These are phyloP conservation scores for Euphorbia celastroides DNA, from an alignment of 441 rosid genomes.

Conservation along the genomic window DNA sequence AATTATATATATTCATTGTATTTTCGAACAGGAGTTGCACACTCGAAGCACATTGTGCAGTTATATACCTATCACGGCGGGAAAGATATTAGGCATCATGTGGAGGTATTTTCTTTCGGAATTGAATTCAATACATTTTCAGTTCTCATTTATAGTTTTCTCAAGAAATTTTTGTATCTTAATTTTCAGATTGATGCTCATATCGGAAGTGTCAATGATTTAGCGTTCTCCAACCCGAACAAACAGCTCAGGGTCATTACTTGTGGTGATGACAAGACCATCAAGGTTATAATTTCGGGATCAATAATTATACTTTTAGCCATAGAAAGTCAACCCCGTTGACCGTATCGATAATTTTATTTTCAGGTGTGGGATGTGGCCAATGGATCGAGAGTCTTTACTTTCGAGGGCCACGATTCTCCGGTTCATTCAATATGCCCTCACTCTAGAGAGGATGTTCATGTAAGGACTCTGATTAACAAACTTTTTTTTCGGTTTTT, in stretches of 20 bases:
- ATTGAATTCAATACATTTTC: constrained; percentile 4
- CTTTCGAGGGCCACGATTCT: constrained; percentile 55
- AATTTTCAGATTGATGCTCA: constrained; percentile 49
- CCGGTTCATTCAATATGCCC: constrained; percentile 58
- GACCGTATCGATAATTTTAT: neutral
- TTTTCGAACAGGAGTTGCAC: constrained; percentile 68
- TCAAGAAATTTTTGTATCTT: neutral
- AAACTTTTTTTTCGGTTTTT: neutral
- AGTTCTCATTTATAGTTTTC: neutral
- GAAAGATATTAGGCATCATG: constrained; percentile 54
- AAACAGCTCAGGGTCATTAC: constrained; percentile 42
- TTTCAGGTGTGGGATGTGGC: constrained; percentile 50
- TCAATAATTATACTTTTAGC: neutral
- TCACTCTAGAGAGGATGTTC: constrained; percentile 42
- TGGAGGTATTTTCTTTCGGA: constrained; percentile 49
- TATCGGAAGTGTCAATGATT: constrained; percentile 52
- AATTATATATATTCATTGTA: neutral
- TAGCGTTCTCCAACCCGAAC: constrained; percentile 41
- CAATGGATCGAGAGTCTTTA: constrained; percentile 34
- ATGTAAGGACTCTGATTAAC: constrained; percentile 28
- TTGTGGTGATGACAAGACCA: constrained; percentile 62
- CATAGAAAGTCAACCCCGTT: neutral
- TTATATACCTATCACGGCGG: constrained; percentile 56
- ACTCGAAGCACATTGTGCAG: constrained; percentile 76
- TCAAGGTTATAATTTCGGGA: constrained; percentile 35